These are phyloP conservation scores for Quercus glauca DNA, from an alignment of 306 rosid genomes.

Conservation along the genomic window DNA sequence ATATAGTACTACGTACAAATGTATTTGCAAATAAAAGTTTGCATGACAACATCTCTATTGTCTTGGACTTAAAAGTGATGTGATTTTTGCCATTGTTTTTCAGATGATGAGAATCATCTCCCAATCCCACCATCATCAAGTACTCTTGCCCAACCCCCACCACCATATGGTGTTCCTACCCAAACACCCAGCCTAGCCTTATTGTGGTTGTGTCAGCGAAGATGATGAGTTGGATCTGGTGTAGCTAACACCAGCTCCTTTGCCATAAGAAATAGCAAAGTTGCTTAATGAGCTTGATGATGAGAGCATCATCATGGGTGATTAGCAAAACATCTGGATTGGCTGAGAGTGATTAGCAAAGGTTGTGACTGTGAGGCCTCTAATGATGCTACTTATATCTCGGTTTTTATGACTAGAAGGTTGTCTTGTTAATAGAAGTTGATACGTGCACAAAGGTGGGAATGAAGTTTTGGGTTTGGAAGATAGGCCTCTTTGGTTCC, in stretches of 20 bases:
- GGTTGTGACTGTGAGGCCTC: too few species aligned
- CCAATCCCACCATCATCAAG: not conserved
- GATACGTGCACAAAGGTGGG: too few species aligned
- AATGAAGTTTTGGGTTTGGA: too few species aligned
- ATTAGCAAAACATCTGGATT: too few species aligned
- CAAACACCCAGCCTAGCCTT: slow-evolving; percentile 8
- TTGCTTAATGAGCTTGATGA: not conserved
- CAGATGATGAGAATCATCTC: not conserved
- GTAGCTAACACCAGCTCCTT: slow-evolving; percentile 4
- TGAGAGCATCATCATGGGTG: too few species aligned
- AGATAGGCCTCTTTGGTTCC: too few species aligned
- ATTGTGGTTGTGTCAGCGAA: slow-evolving; percentile 22
- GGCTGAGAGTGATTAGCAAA: too few species aligned
- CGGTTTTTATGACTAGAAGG: too few species aligned
- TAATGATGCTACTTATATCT: too few species aligned
- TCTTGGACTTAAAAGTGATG: too few species aligned
- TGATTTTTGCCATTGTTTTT: not conserved
- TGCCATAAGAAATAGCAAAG: not conserved
- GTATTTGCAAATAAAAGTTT: not conserved
- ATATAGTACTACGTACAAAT: not conserved
- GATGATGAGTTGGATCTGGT: slow-evolving; percentile 17
- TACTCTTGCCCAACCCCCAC: not conserved
- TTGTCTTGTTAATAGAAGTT: too few species aligned
- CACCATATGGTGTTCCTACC: not conserved
- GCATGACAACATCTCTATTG: not conserved